phyloP scores from a whole-genome alignment of 208 protist genomes.

The Porcisia deanei region DNA sequence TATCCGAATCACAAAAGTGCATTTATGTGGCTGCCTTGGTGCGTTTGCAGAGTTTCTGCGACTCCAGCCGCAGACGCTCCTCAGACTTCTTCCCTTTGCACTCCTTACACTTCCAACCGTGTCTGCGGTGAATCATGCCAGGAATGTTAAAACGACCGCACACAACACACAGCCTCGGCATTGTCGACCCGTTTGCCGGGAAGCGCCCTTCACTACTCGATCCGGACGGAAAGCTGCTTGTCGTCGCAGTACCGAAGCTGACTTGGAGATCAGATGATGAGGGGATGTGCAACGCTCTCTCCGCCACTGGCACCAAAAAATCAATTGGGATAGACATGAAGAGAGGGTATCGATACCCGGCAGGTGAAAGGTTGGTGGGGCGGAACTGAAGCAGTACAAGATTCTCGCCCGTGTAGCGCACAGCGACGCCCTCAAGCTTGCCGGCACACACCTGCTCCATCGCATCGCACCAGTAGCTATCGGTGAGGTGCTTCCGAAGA shows the following conservation, averaged over 20 bases:
- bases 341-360: conserved; percentile 87
- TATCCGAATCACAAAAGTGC: neutral
- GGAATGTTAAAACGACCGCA: conserved; percentile 84
- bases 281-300: conserved; percentile 24
- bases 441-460: conserved; percentile 91
- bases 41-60: conserved; percentile 35
- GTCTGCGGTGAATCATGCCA: conserved; percentile 60
- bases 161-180: conserved; percentile 81
- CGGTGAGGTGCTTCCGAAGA: conserved; percentile 76
- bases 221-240: conserved; percentile 37
- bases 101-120: conserved; percentile 88
- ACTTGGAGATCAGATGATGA: conserved; percentile 27
- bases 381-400: conserved; percentile 87
- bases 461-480: conserved; percentile 91
- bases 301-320: conserved; percentile 71
- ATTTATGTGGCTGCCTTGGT: conserved; percentile 4
- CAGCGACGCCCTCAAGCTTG: conserved; percentile 76
- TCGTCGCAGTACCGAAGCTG: conserved; percentile 43
- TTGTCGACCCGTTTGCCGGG: neutral
- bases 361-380: conserved; percentile 61
- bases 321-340: conserved; percentile 90
- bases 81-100: conserved; percentile 87
- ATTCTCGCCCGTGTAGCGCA: conserved; percentile 88
- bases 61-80: conserved; percentile 55
- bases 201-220: conserved; percentile 29